phyloP scores from a whole-genome alignment of 1,284 basidiomycete species.

The Cryptococcus wingfieldii region DNA sequence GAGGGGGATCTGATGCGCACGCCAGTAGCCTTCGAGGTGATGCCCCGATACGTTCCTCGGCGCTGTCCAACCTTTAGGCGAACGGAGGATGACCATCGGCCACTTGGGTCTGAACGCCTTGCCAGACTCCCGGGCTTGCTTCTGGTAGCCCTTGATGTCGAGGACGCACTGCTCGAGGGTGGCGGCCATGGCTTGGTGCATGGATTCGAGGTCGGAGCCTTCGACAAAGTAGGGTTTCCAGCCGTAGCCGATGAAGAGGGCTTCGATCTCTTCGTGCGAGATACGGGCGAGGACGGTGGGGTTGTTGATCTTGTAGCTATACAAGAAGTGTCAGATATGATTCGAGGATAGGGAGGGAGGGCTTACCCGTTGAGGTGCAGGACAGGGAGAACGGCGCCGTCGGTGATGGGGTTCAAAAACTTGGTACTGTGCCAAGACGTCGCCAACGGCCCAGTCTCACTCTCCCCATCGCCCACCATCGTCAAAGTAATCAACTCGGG shows the following conservation, averaged over 20 bases:
- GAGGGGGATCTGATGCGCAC: conserved; percentile 42
- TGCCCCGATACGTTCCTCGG: conserved; percentile 63
- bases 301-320: conserved; percentile 44
- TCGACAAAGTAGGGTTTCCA: conserved; percentile 41
- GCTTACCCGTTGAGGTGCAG: conserved; percentile 63
- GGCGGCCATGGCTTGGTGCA: conserved; percentile 57
- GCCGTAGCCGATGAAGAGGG: conserved; percentile 36
- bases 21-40: conserved; percentile 65
- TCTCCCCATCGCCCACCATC: conserved; percentile 78
- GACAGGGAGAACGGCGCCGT: conserved; percentile 78
- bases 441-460: conserved; percentile 76
- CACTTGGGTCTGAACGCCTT: conserved; percentile 77
- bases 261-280: conserved; percentile 33
- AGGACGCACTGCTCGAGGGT: conserved; percentile 70
- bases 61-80: conserved; percentile 74
- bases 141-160: conserved; percentile 69
- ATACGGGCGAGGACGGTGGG: conserved; percentile 38
- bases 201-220: conserved; percentile 34
- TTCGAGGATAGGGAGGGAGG: neutral
- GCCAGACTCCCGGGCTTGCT: conserved; percentile 62
- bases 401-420: conserved; percentile 69
- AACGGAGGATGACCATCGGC: conserved; percentile 77
- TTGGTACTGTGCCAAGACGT: conserved; percentile 72
- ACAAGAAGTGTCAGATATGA: conserved; percentile 6
- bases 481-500: conserved; percentile 72